Conservation (phyloP, 495 filamentous ascomycete genomes). For the Xylaria cubensis region DNA sequence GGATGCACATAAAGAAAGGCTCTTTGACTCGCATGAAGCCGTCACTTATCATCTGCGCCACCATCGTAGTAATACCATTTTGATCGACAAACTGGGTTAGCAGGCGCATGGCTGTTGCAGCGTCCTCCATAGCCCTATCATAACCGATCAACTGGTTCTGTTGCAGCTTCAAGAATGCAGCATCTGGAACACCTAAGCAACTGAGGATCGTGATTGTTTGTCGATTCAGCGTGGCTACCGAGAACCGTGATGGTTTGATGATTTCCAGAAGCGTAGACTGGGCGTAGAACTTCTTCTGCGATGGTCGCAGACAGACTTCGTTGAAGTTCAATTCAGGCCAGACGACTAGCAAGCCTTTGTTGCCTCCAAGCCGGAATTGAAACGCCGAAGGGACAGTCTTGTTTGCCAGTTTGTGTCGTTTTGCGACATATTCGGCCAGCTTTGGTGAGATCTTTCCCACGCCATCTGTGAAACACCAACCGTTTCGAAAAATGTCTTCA, state of each 20-base stretch:
- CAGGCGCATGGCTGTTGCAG: constrained; percentile 64
- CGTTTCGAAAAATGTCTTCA: constrained; percentile 69
- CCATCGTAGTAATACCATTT: constrained; percentile 75
- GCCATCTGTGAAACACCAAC: constrained; percentile 84
- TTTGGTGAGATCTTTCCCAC: constrained; percentile 89
- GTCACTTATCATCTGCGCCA: constrained; percentile 76
- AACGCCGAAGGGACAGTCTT: constrained; percentile 73
- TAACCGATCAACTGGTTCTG: constrained; percentile 67
- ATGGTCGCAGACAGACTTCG: constrained; percentile 78
- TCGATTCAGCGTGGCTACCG: constrained; percentile 79
- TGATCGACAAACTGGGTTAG: constrained; percentile 82
- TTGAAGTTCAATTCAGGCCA: constrained; percentile 65
- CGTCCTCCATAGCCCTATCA: constrained; percentile 69
- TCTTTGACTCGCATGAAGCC: constrained; percentile 81
- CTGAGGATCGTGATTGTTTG: constrained; percentile 89
- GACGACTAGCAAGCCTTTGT: constrained; percentile 84
- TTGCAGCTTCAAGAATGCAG: constrained; percentile 72
- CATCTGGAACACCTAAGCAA: constrained; percentile 72
- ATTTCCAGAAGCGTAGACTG: constrained; percentile 78
- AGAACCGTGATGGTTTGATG: constrained; percentile 77
- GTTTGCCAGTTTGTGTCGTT: constrained; percentile 65
- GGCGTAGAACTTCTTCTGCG: constrained; percentile 87
- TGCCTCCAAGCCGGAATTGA: constrained; percentile 91
- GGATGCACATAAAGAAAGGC: constrained; percentile 79
- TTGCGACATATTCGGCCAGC: constrained; percentile 71